Evolutionary conservation across 139 green algal genomes (phyloP), one percentile per base, ranked within the genome.

Genomic region (Micractinium sp.): DNA sequence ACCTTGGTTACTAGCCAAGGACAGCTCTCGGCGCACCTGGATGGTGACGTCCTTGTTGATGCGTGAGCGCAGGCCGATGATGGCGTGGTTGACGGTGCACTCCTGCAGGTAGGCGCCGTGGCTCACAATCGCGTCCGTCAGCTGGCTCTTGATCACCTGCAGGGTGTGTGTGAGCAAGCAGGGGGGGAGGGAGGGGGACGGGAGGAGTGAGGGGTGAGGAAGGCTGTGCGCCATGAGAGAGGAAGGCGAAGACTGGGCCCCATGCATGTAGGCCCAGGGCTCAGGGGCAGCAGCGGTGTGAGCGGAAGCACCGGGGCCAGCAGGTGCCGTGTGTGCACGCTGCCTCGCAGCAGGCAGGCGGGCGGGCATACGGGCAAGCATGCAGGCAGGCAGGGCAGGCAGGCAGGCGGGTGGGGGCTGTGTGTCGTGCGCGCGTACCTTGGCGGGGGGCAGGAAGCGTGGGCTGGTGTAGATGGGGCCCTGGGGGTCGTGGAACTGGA

Each of bases 381-480:
- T 5, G 47, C 47, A 56, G 47, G 47, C 47, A 56, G 47, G 47
- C 47, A 9, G 47, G 47, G 7, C 5, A 56, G 47, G 47, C 47
- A 56, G 47, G 47, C 7, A 5, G 47, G 47, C 63, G n/a, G n/a
- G n/a, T n/a, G n/a, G n/a, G n/a, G n/a, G n/a, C n/a, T n/a, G n/a
- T n/a, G n/a, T n/a, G n/a, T n/a, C n/a, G n/a, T n/a, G n/a, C n/a
- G n/a, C n/a, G n/a, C 63, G 13, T 41, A 84, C 78, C 88, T 98
- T 98, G 69, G 98, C 97, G 53, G 98, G 98, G 4, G 98, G 98
- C 88, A 99, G 94, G 93, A 99, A 99, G 89, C 98, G 96, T 15
- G 98, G 98, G 0, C 95, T 98, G 35, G 98, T 99, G 97, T 99
- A 99, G 95, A 99, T 99, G 89, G 98, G 98, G 39, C 93, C 94